A percentile compares a stretch with the other conserved stretches of the same genome.
Evolutionary conservation across 2,329 filamentous ascomycete genomes (phyloP).

Genomic region (Penicillium sp.): DNA sequence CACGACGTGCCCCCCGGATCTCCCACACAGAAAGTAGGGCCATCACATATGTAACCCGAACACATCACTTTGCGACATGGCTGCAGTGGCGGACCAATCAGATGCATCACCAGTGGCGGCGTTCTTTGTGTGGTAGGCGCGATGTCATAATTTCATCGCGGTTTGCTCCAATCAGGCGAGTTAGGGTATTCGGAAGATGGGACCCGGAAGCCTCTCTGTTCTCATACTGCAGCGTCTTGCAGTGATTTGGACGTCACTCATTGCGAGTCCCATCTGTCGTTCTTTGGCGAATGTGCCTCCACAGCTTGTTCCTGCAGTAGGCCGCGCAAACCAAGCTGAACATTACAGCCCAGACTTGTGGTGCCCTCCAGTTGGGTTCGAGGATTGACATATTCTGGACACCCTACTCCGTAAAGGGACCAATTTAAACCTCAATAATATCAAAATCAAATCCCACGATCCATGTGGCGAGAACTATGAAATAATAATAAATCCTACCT

Average conservation of each 20-base stretch:
- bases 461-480: constrained; percentile 1
- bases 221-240: constrained; percentile 5
- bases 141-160: constrained; percentile 6
- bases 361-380: not conserved
- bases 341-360: not conserved
- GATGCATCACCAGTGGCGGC: constrained; percentile 11
- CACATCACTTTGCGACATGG: constrained; percentile 22
- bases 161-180: constrained; percentile 10
- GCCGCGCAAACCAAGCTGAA: constrained; percentile 18
- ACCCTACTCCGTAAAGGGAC: not conserved
- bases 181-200: constrained; percentile 6
- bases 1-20: constrained; percentile 11
- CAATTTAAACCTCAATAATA: not conserved
- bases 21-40: constrained; percentile 7
- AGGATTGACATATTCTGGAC: not conserved
- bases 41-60: constrained; percentile 24
- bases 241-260: constrained; percentile 11
- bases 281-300: constrained; percentile 19
- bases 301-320: constrained; percentile 36
- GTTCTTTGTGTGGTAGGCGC: constrained; percentile 1
- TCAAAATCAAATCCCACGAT: constrained; percentile 3
- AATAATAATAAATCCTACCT: too few relatives aligned
- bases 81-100: constrained; percentile 17
- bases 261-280: constrained; percentile 5
- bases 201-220: constrained; percentile 6